phyloP scores from a whole-genome alignment of 2,329 filamentous ascomycete species.

The Bisporella sp. region DNA sequence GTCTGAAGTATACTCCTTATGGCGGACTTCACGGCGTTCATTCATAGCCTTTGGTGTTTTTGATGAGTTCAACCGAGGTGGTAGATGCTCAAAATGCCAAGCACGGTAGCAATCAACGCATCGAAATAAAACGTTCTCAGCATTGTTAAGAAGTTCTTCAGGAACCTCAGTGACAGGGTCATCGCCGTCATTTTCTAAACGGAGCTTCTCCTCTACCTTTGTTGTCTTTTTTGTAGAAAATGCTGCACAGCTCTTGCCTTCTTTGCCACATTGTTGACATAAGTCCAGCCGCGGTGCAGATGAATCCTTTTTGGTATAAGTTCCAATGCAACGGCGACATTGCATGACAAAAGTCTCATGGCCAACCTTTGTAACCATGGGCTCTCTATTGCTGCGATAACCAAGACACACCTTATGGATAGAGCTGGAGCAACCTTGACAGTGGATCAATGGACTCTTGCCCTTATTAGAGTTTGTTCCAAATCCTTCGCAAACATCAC shows the following conservation, averaged over 20 bases:
- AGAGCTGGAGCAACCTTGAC: slow-evolving; percentile 80
- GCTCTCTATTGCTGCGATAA: slow-evolving; percentile 65
- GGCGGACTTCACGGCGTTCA: slow-evolving; percentile 49
- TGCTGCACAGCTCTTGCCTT: slow-evolving; percentile 64
- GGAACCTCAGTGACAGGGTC: slow-evolving; percentile 68
- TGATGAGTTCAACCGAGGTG: slow-evolving; percentile 30
- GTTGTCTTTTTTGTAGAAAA: slow-evolving; percentile 69
- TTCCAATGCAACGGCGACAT: slow-evolving; percentile 75
- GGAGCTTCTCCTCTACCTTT: slow-evolving; percentile 75
- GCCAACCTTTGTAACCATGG: slow-evolving; percentile 79
- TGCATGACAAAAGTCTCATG: slow-evolving; percentile 78
- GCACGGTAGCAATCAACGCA: slow-evolving; percentile 70
- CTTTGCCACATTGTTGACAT: slow-evolving; percentile 63
- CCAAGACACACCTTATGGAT: slow-evolving; percentile 85
- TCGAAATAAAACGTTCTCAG: slow-evolving; percentile 72
- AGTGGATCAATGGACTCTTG: slow-evolving; percentile 59
- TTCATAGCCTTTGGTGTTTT: slow-evolving; percentile 33
- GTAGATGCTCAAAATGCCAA: slow-evolving; percentile 82
- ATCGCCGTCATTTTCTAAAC: slow-evolving; percentile 68
- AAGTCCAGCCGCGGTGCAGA: slow-evolving; percentile 61
- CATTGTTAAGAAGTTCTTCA: slow-evolving; percentile 62
- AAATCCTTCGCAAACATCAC: slow-evolving; percentile 61
- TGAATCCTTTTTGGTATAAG: slow-evolving; percentile 59
- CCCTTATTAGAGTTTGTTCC: slow-evolving; percentile 54
- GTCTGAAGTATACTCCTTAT: slow-evolving; percentile 63